Percentiles rank a stretch among this genome's conserved stretches.
Evolutionary conservation across 176 grass and related monocot species (phyloP).

Genomic region (Elaeis guineensis): DNA sequence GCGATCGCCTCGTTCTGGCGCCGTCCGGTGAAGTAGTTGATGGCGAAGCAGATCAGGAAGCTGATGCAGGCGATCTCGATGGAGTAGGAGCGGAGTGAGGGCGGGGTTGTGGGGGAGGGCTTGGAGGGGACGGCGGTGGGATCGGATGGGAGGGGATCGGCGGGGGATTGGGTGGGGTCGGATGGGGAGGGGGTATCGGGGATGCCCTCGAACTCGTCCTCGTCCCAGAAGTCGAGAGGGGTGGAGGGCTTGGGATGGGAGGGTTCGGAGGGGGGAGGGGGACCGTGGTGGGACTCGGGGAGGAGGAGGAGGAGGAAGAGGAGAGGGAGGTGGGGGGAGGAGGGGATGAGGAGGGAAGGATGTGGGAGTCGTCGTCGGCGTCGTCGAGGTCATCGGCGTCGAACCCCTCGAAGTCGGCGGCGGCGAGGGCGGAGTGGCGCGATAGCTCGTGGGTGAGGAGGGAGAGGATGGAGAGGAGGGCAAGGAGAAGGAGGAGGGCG

Average conservation of each 20-base stretch:
- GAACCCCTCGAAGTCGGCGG: constrained; percentile 25
- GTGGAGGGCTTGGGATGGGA: constrained; percentile 22
- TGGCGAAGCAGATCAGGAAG: constrained; percentile 86
- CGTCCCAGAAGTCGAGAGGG: constrained; percentile 79
- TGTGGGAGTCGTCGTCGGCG: constrained; percentile 22
- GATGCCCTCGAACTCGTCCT: constrained; percentile 99
- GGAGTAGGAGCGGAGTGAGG: constrained; percentile 49
- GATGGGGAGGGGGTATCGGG: constrained; percentile 24
- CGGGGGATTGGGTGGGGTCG: background rate
- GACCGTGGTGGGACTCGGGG: constrained; percentile 28
- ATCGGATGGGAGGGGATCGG: constrained; percentile 25
- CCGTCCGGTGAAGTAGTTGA: constrained; percentile 96
- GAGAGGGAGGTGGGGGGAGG: constrained; percentile 25
- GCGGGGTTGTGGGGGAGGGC: background rate
- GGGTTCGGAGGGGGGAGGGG: constrained; percentile 10
- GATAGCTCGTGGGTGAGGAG: constrained; percentile 59
- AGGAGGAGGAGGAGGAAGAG: constrained; percentile 7
- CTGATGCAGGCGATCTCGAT: constrained; percentile 73
- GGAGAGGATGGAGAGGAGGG: constrained; percentile 43
- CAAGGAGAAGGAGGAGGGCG: constrained; percentile 17
- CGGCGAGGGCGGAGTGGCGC: constrained; percentile 72
- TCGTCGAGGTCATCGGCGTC: constrained; percentile 35
- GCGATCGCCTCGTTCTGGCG: constrained; percentile 78
- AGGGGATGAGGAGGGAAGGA: constrained; percentile 27
- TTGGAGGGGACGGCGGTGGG: constrained; percentile 15